Conservation (phyloP, 2,329 filamentous ascomycete species). For the Graphilbum ipis-grandicollis region DNA sequence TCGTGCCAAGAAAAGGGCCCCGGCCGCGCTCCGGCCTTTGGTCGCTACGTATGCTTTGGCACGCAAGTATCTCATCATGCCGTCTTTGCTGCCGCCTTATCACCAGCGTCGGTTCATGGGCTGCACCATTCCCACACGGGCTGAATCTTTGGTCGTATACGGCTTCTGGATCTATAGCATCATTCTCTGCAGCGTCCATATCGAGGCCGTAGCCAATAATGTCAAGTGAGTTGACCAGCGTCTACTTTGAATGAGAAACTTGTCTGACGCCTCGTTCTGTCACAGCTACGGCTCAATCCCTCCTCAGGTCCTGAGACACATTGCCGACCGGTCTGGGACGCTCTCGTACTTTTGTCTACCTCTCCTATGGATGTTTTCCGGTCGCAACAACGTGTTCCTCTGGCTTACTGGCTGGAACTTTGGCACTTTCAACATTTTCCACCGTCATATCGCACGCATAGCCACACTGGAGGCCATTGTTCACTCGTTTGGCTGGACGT, state of each 20-base stretch:
- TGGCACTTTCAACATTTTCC: conserved; percentile 47
- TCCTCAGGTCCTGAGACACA: conserved; percentile 7
- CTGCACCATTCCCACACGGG: conserved; percentile 9
- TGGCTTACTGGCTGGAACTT: conserved; percentile 55
- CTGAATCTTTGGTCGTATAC: conserved; percentile 7
- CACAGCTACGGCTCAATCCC: not conserved
- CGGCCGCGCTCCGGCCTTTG: not conserved
- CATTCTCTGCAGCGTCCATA: conserved; percentile 2
- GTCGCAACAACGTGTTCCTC: conserved; percentile 47
- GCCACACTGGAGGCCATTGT: conserved; percentile 42
- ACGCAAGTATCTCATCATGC: conserved; percentile 7
- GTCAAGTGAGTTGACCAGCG: conserved; percentile 1
- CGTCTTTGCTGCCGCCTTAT: conserved; percentile 6
- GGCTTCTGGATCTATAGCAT: conserved; percentile 8
- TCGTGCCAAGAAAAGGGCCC: no score
- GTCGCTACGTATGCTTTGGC: not conserved
- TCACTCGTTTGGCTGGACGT: conserved; percentile 42
- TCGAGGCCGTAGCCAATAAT: conserved; percentile 1
- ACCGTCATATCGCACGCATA: conserved; percentile 47
- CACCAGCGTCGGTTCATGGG: conserved; percentile 7
- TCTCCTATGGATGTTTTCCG: conserved; percentile 31
- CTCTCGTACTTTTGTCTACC: conserved; percentile 7
- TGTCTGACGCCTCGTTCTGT: no score
- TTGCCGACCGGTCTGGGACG: conserved; percentile 9
- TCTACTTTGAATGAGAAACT: not conserved